phyloP scores from a whole-genome alignment of 805 yeast genomes.

The Ogataea ganodermae region DNA sequence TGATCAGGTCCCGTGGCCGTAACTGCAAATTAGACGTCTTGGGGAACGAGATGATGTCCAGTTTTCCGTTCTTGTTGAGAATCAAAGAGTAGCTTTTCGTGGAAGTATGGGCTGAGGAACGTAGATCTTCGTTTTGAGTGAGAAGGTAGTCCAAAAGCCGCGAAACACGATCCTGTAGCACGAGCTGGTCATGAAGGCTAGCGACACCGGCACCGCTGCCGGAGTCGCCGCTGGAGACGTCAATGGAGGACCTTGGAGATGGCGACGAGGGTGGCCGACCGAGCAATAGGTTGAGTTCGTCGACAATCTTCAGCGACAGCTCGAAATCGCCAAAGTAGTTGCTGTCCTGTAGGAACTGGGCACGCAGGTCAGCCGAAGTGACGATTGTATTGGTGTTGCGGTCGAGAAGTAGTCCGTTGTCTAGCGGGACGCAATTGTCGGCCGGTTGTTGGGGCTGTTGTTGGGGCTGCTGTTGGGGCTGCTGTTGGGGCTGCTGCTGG shows the following conservation, averaged over 20 bases:
- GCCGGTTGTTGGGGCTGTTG: slow-evolving; percentile 10
- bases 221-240: too few species aligned
- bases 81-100: slow-evolving; percentile 40
- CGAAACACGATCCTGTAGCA: slow-evolving; percentile 28
- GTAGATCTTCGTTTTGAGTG: slow-evolving; percentile 47
- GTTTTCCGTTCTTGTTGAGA: slow-evolving; percentile 43
- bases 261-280: slow-evolving; percentile 20
- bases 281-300: slow-evolving; percentile 34
- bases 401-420: slow-evolving; percentile 62
- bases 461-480: slow-evolving; percentile 10
- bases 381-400: slow-evolving; percentile 51
- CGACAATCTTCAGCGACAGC: slow-evolving; percentile 41
- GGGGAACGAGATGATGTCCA: slow-evolving; percentile 70
- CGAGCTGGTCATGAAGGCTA: slow-evolving; percentile 9
- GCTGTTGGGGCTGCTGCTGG: slow-evolving; percentile 9
- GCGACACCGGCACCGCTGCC: slow-evolving; percentile 1
- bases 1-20: slow-evolving; percentile 63
- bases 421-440: slow-evolving; percentile 40
- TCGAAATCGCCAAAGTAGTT: slow-evolving; percentile 56
- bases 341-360: slow-evolving; percentile 47
- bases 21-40: slow-evolving; percentile 61
- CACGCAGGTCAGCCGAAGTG: slow-evolving; percentile 58
- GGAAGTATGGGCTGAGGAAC: slow-evolving; percentile 32
- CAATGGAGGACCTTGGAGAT: slow-evolving; percentile 23
- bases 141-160: slow-evolving; percentile 42